These are phyloP conservation scores for Xylaria scruposa DNA, from an alignment of 495 filamentous ascomycete species.

Conservation along the genomic window DNA sequence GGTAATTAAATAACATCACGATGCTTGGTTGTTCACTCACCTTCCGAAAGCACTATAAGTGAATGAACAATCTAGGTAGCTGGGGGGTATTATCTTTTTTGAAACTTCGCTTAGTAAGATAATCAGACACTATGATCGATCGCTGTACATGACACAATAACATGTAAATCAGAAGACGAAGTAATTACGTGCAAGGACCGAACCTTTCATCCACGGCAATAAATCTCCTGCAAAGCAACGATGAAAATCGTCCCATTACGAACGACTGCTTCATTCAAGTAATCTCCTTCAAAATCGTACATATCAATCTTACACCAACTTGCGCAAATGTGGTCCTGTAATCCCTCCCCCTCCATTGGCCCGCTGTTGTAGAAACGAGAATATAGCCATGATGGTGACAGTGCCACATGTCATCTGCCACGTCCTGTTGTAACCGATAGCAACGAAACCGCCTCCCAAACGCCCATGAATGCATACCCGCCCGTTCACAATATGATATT, in stretches of 20 bases:
- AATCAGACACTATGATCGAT: too few species aligned
- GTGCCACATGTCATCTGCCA: background rate
- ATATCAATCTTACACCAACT: slow-evolving; percentile 25
- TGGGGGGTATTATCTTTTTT: too few species aligned
- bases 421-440: slow-evolving; percentile 17
- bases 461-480: slow-evolving; percentile 24
- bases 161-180: background rate
- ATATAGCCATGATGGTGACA: slow-evolving; percentile 8
- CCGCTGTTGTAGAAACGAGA: background rate
- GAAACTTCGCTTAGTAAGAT: too few species aligned
- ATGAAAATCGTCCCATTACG: background rate
- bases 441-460: slow-evolving; percentile 14
- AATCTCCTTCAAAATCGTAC: background rate
- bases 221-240: background rate
- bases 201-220: background rate
- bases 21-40: too few species aligned
- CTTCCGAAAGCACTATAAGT: too few species aligned
- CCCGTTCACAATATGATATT: background rate
- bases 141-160: too few species aligned
- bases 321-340: background rate
- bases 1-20: slow-evolving; percentile 1
- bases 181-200: background rate
- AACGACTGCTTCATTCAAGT: background rate
- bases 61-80: too few species aligned
- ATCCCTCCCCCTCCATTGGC: background rate